These are phyloP conservation scores for Pythium sp. DNA, from an alignment of 352 stramenopile genomes.

Conservation along the genomic window DNA sequence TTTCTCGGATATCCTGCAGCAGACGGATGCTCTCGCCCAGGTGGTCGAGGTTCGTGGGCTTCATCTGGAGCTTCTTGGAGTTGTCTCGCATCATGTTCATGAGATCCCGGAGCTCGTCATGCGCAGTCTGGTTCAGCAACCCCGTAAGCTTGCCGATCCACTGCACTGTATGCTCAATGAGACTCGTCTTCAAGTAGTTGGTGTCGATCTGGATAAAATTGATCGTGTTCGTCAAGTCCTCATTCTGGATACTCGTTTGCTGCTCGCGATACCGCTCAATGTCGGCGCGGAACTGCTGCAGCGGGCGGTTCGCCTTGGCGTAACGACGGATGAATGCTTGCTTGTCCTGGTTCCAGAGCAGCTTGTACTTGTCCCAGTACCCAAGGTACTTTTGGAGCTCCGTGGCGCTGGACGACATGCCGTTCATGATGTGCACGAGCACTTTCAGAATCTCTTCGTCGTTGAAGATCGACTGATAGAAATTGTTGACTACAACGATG, in stretches of 20 bases:
- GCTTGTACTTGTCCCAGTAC: conserved; percentile 95
- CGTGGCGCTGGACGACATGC: conserved; percentile 91
- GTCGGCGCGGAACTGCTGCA: conserved; percentile 92
- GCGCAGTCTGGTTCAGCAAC: conserved; percentile 90
- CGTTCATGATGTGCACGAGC: conserved; percentile 95
- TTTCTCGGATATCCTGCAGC: conserved; percentile 87
- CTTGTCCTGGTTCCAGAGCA: conserved; percentile 94
- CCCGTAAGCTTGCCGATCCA: conserved; percentile 93
- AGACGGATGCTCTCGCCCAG: conserved; percentile 90
- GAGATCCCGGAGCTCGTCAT: conserved; percentile 83
- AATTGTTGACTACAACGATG: conserved; percentile 47
- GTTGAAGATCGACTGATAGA: conserved; percentile 94
- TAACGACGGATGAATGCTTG: conserved; percentile 95
- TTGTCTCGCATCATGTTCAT: conserved; percentile 90
- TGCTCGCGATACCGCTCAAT: conserved; percentile 91
- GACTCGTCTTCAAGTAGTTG: conserved; percentile 88
- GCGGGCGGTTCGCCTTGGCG: conserved; percentile 90
- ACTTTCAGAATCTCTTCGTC: conserved; percentile 96
- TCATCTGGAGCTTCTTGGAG: conserved; percentile 76
- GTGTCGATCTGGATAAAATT: conserved; percentile 96
- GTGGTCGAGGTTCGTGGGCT: conserved; percentile 89
- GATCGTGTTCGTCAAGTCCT: conserved; percentile 91
- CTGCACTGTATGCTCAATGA: conserved; percentile 91
- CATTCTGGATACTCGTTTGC: conserved; percentile 89
- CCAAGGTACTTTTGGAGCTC: conserved; percentile 94